phyloP scores from a whole-genome alignment of 371 early-diverging fungal species.

The Rhizopus sp. region DNA sequence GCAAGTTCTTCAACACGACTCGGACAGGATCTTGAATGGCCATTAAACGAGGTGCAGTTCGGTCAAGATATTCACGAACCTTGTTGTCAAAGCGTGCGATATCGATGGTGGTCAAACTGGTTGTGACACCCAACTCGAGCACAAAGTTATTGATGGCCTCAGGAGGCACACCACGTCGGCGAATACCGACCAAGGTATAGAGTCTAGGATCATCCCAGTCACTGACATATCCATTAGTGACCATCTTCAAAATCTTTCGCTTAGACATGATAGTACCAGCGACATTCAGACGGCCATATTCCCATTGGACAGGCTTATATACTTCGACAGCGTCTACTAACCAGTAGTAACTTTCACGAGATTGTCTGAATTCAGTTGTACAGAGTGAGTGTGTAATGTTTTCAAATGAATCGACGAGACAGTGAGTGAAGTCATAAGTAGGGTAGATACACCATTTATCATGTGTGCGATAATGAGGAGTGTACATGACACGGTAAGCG shows the following conservation, averaged over 20 bases:
- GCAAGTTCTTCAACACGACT: slow-evolving; percentile 85
- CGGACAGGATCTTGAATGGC: slow-evolving; percentile 89
- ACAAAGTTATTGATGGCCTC: slow-evolving; percentile 99
- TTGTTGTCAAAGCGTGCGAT: slow-evolving; percentile 94
- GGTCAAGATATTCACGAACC: slow-evolving; percentile 94
- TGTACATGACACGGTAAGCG: slow-evolving; percentile 95
- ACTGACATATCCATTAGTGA: slow-evolving; percentile 75
- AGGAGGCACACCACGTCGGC: slow-evolving; percentile 98
- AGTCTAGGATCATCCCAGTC: slow-evolving; percentile 99
- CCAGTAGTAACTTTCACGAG: slow-evolving; percentile 99
- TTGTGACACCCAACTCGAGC: slow-evolving; percentile 92
- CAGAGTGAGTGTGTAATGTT: slow-evolving; percentile 99
- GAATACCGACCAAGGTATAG: slow-evolving; percentile 96
- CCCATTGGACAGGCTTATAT: slow-evolving; percentile 99
- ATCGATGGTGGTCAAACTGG: slow-evolving; percentile 85
- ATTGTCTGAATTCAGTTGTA: slow-evolving; percentile 96
- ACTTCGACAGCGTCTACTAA: slow-evolving; percentile 97
- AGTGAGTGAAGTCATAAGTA: slow-evolving; percentile 99
- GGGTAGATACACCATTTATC: slow-evolving; percentile 98
- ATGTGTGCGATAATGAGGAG: slow-evolving; percentile 93
- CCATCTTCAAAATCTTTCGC: slow-evolving; percentile 95
- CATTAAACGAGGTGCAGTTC: slow-evolving; percentile 91
- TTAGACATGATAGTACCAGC: slow-evolving; percentile 98
- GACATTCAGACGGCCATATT: slow-evolving; percentile 97
- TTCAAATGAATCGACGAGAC: slow-evolving; percentile 99